A percentile compares a stretch with the other conserved stretches of the same genome.
These are phyloP conservation scores for Yarrowia alimentaria DNA, from an alignment of 805 yeast genomes.

Conservation along the genomic window DNA sequence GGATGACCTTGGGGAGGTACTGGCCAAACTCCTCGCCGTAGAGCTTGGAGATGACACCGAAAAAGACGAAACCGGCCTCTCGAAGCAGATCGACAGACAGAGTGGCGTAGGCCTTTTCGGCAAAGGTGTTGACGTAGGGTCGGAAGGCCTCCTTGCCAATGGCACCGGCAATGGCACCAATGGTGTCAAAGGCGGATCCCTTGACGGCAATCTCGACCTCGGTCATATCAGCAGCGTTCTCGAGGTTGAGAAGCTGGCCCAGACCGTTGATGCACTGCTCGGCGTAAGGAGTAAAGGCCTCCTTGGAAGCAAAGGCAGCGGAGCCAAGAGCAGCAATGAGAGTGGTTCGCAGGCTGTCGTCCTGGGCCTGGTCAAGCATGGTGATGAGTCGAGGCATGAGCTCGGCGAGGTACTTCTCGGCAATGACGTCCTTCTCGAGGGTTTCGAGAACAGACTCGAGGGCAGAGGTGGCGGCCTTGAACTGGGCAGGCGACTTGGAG, in stretches of 20 bases:
- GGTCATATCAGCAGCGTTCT: slow-evolving; percentile 68
- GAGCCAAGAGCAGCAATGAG: slow-evolving; percentile 93
- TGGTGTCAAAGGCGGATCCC: slow-evolving; percentile 88
- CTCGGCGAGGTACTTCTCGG: slow-evolving; percentile 72
- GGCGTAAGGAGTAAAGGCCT: slow-evolving; percentile 81
- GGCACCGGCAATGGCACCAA: slow-evolving; percentile 93
- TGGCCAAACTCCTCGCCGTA: slow-evolving; percentile 88
- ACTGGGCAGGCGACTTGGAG: slow-evolving; percentile 77
- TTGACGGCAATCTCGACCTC: slow-evolving; percentile 90
- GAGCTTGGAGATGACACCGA: slow-evolving; percentile 91
- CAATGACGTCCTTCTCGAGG: slow-evolving; percentile 82
- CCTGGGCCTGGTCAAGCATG: slow-evolving; percentile 73
- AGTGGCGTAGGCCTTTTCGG: slow-evolving; percentile 80
- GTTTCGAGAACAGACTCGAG: slow-evolving; percentile 90
- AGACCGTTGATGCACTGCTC: slow-evolving; percentile 73
- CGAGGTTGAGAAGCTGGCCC: slow-evolving; percentile 59
- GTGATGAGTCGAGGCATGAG: slow-evolving; percentile 84
- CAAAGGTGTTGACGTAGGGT: slow-evolving; percentile 80
- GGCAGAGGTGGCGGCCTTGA: slow-evolving; percentile 87
- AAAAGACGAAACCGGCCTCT: slow-evolving; percentile 92
- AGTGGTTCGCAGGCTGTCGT: slow-evolving; percentile 53
- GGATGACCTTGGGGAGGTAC: slow-evolving; percentile 77
- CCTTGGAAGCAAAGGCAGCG: slow-evolving; percentile 93
- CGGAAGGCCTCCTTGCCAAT: slow-evolving; percentile 89
- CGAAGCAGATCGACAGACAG: slow-evolving; percentile 76